Conservation (phyloP, 2,329 filamentous ascomycete genomes). For the Anisogramma anomala region DNA sequence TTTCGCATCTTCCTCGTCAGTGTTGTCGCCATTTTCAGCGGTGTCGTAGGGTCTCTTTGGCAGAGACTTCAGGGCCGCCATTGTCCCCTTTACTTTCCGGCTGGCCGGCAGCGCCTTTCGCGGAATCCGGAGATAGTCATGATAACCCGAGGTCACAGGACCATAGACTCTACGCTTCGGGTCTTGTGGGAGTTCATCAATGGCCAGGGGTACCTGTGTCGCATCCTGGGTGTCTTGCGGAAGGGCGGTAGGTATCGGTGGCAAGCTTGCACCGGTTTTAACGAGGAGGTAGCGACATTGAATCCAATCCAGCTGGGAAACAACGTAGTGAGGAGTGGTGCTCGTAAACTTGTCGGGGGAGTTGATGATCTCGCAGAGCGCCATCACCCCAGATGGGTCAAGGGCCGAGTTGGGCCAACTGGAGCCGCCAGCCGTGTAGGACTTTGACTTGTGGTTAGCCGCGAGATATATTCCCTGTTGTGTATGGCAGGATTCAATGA, state of each 20-base stretch:
- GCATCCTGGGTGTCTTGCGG: too few relatives aligned
- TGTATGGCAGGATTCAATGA: too few relatives aligned
- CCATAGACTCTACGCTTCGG: constrained; percentile 13
- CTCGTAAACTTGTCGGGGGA: constrained; percentile 49
- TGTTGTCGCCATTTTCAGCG: constrained; percentile 25
- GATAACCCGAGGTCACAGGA: neutral
- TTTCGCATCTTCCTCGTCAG: constrained; percentile 32
- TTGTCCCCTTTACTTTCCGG: too few relatives aligned
- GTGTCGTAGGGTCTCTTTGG: too few relatives aligned
- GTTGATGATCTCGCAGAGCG: constrained; percentile 80
- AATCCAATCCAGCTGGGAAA: constrained; percentile 71
- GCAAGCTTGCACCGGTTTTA: neutral
- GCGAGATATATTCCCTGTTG: neutral
- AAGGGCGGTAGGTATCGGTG: too few relatives aligned
- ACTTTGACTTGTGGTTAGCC: neutral
- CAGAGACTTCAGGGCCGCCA: too few relatives aligned
- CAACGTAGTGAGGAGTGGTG: constrained; percentile 52
- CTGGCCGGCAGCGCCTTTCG: constrained; percentile 23
- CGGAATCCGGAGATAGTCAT: constrained; percentile 22
- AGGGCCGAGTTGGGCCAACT: constrained; percentile 61
- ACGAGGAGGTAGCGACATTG: constrained; percentile 77
- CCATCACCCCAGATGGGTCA: constrained; percentile 47
- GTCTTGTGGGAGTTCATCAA: constrained; percentile 15
- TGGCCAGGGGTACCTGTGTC: too few relatives aligned
- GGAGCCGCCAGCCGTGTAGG: neutral